These are phyloP conservation scores for Candida dajiaensis DNA, from an alignment of 805 yeast genomes.

Conservation along the genomic window DNA sequence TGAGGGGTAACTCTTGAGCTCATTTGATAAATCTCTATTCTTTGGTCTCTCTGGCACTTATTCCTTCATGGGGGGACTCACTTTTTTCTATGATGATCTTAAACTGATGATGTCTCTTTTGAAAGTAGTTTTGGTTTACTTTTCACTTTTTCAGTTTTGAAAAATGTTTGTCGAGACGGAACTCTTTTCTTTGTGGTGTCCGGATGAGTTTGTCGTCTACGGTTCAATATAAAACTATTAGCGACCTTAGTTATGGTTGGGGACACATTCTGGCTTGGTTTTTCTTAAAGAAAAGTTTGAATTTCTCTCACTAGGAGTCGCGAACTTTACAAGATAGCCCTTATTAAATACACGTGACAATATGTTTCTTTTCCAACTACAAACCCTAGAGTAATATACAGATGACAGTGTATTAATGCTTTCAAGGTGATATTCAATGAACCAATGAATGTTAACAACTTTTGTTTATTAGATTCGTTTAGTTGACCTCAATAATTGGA, in stretches of 20 bases:
- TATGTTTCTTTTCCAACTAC: too few relatives aligned
- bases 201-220: too few relatives aligned
- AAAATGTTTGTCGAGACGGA: slow-evolving; percentile 19
- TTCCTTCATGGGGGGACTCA: slow-evolving; percentile 15
- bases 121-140: slow-evolving; percentile 1
- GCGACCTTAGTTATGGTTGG: too few relatives aligned
- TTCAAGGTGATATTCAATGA: not conserved
- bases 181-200: slow-evolving; percentile 8
- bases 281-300: not conserved
- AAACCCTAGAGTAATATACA: not conserved
- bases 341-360: not conserved
- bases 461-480: not conserved
- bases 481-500: not conserved
- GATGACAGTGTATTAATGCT: not conserved
- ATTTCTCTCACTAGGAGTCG: too few relatives aligned
- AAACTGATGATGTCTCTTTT: slow-evolving; percentile 10
- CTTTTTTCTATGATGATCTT: slow-evolving; percentile 24
- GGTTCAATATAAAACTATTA: too few relatives aligned
- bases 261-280: not conserved
- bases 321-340: too few relatives aligned
- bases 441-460: not conserved
- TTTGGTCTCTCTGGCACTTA: not conserved
- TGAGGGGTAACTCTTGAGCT: not conserved
- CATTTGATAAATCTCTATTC: not conserved
- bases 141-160: slow-evolving; percentile 24